A percentile compares a stretch with the other conserved stretches of the same genome.
Evolutionary conservation across 257 asterid genomes (phyloP).

Genomic region (Primulina eburnea): DNA sequence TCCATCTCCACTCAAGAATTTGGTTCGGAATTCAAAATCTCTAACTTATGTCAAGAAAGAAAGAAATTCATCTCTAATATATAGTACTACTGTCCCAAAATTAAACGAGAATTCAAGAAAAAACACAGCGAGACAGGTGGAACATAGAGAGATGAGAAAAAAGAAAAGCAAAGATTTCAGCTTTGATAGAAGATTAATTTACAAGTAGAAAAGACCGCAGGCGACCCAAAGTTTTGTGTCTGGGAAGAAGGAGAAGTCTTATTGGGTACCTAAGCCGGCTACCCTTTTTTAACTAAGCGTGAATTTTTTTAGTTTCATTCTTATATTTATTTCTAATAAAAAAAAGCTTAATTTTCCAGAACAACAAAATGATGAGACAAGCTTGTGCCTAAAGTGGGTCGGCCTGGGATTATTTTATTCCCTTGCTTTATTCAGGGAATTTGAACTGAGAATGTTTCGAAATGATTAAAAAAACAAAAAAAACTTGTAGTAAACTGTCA

Average conservation of each 20-base stretch:
- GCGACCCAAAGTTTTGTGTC: conserved; percentile 37
- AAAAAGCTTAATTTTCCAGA: not conserved
- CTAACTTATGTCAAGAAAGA: not conserved
- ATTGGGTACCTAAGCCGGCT: conserved; percentile 40
- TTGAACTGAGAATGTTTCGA: not conserved
- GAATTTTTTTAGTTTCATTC: no score
- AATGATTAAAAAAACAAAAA: no score
- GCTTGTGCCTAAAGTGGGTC: conserved; percentile 13
- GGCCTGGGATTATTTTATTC: not conserved
- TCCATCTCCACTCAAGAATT: conserved; percentile 24
- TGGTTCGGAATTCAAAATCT: not conserved
- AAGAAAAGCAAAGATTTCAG: not conserved
- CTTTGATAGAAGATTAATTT: not conserved
- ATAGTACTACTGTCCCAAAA: not conserved
- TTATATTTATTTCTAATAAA: no score
- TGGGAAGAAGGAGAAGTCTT: conserved; percentile 29
- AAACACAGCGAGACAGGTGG: conserved; percentile 35
- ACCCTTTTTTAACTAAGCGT: conserved; percentile 1
- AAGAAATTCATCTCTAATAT: not conserved
- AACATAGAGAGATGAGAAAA: conserved; percentile 26
- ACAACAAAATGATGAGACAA: conserved; percentile 21
- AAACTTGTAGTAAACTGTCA: not conserved
- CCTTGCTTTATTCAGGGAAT: not conserved
- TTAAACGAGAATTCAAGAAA: conserved; percentile 21
- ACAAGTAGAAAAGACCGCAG: conserved; percentile 25